These are phyloP conservation scores for Omphalotus guepiniiformis DNA, from an alignment of 768 basidiomycete species.

Conservation along the genomic window DNA sequence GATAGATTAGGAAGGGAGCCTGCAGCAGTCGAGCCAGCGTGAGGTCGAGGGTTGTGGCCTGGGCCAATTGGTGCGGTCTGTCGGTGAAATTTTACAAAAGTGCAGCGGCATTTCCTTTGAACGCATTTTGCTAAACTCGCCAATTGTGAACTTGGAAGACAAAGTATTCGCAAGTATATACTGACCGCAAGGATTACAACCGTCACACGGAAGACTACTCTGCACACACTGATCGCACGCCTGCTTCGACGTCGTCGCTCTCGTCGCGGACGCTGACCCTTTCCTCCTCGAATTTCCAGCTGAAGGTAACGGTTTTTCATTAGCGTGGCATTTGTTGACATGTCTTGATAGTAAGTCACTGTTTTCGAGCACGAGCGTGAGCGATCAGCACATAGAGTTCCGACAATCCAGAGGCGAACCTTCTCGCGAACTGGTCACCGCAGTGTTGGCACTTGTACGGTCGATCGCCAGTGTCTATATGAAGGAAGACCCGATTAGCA, in stretches of 20 bases:
- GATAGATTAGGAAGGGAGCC: slow-evolving; percentile 16
- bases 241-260: slow-evolving; percentile 77
- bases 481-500: too few species aligned
- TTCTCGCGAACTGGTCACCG: slow-evolving; percentile 87
- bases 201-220: slow-evolving; percentile 71
- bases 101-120: slow-evolving; percentile 68
- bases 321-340: slow-evolving; percentile 83
- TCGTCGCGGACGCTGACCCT: slow-evolving; percentile 59
- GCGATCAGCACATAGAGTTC: too few species aligned
- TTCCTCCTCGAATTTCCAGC: slow-evolving; percentile 52
- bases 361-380: too few species aligned
- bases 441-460: slow-evolving; percentile 88
- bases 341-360: slow-evolving; percentile 78
- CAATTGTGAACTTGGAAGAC: slow-evolving; percentile 8
- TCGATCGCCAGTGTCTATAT: slow-evolving; percentile 78
- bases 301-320: slow-evolving; percentile 52
- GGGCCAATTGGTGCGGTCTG: slow-evolving; percentile 78
- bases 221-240: slow-evolving; percentile 85
- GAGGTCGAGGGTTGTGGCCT: slow-evolving; percentile 49
- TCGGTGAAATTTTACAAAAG: slow-evolving; percentile 78
- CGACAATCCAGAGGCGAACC: slow-evolving; percentile 36
- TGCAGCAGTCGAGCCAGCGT: not conserved
- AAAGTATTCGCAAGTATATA: slow-evolving; percentile 12
- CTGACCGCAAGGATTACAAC: slow-evolving; percentile 74
- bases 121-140: slow-evolving; percentile 62